Percentiles rank a stretch among this genome's conserved stretches.
phyloP scores from a whole-genome alignment of 192 early-diverging fungal species.

The Chytriomyces confervae region DNA sequence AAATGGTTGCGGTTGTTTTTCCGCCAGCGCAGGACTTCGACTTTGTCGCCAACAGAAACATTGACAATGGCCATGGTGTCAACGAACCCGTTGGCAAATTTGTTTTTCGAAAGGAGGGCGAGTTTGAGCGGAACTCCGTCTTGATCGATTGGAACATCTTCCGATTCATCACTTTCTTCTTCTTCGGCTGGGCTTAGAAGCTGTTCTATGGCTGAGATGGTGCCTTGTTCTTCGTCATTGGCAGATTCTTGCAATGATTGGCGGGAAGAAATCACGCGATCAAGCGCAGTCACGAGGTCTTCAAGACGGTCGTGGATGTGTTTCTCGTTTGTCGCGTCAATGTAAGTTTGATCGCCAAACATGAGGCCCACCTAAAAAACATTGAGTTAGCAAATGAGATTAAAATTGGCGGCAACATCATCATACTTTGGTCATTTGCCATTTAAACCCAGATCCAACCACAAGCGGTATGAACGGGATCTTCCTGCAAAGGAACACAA shows the following conservation, averaged over 20 bases:
- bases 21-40: conserved; percentile 33
- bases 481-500: not conserved
- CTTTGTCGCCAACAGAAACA: conserved; percentile 12
- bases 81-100: not conserved
- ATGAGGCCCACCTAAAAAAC: not conserved
- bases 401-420: not conserved
- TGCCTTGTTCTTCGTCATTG: not conserved
- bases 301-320: not conserved
- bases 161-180: not conserved
- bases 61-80: not conserved
- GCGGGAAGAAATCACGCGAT: conserved; percentile 5
- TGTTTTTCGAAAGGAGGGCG: not conserved
- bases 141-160: not conserved
- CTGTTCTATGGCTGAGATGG: not conserved
- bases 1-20: not conserved
- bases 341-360: conserved; percentile 15
- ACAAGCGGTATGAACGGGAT: conserved; percentile 29
- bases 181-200: not conserved
- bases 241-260: not conserved
- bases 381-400: not conserved
- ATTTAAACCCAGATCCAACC: conserved; percentile 26
- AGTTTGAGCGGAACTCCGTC: not conserved
- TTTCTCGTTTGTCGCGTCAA: conserved; percentile 17
- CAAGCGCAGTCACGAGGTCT: conserved; percentile 1
- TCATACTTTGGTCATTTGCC: conserved; percentile 35